Evolutionary conservation across 176 grass and related monocot species (phyloP).

Genomic region (Typha latifolia): DNA sequence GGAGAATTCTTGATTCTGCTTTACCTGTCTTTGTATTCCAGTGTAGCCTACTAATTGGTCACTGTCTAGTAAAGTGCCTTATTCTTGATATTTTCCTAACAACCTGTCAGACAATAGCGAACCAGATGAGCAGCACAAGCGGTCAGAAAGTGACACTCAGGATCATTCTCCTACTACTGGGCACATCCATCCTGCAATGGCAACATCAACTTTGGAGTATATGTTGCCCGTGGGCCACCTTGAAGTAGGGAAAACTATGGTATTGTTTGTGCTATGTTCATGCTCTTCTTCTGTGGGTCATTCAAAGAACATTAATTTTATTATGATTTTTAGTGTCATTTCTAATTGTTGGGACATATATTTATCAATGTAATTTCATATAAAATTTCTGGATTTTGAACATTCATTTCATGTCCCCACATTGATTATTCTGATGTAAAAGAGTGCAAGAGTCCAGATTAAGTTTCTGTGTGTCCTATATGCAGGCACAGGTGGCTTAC

Average conservation of each 20-base stretch:
- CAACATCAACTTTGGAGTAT: constrained; percentile 1
- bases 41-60: too few relatives aligned
- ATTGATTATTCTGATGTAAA: background rate
- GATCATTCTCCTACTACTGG: background rate
- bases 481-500: constrained; percentile 15
- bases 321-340: too few relatives aligned
- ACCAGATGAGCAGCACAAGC: constrained; percentile 12
- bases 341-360: too few relatives aligned
- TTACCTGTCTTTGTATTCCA: too few relatives aligned
- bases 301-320: too few relatives aligned
- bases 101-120: constrained; percentile 13
- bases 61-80: too few relatives aligned
- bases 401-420: too few relatives aligned
- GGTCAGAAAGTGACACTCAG: constrained; percentile 4
- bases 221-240: constrained; percentile 11
- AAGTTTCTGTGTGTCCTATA: background rate
- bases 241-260: constrained; percentile 11
- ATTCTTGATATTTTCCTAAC: too few relatives aligned
- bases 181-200: constrained; percentile 1
- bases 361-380: too few relatives aligned
- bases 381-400: too few relatives aligned
- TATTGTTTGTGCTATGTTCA: background rate
- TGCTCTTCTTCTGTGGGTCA: background rate
- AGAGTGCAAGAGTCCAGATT: background rate
- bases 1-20: too few relatives aligned